phyloP scores from a whole-genome alignment of 2,329 filamentous ascomycete species.

The Alternaria triticimaculans region DNA sequence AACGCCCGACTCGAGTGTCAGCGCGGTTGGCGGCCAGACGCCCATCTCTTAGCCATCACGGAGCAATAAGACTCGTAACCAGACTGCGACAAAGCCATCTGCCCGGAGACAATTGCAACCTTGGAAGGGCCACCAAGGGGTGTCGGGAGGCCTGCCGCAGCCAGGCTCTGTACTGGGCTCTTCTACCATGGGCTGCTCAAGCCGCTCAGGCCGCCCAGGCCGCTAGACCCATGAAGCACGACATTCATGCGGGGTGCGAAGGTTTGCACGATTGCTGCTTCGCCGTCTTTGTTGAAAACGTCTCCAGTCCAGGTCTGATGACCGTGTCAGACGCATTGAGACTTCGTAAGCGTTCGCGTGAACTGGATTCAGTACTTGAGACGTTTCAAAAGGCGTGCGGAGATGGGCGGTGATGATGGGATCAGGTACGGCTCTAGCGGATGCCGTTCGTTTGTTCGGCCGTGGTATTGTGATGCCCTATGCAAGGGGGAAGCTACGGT shows the following conservation, averaged over 20 bases:
- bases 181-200: background rate
- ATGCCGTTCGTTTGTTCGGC: background rate
- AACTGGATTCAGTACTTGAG: background rate
- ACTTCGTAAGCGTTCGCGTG: background rate
- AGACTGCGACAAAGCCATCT: slow-evolving; percentile 2
- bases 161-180: background rate
- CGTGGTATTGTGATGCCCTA: background rate
- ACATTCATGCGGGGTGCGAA: background rate
- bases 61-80: background rate
- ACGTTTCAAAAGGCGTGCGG: background rate
- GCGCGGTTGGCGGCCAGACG: background rate
- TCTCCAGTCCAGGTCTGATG: background rate
- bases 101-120: background rate
- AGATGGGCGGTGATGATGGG: background rate
- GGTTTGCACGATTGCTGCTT: background rate
- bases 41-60: background rate
- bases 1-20: background rate
- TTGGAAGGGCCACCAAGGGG: slow-evolving; percentile 5
- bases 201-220: background rate
- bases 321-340: background rate
- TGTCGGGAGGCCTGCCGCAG: slow-evolving; percentile 5
- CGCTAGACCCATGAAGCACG: background rate
- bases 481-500: slow-evolving; percentile 10
- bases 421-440: background rate
- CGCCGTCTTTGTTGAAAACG: background rate